Percentiles rank a stretch among this genome's conserved stretches.
Conservation (phyloP, 768 basidiomycete genomes). For the Leccinum boreale region DNA sequence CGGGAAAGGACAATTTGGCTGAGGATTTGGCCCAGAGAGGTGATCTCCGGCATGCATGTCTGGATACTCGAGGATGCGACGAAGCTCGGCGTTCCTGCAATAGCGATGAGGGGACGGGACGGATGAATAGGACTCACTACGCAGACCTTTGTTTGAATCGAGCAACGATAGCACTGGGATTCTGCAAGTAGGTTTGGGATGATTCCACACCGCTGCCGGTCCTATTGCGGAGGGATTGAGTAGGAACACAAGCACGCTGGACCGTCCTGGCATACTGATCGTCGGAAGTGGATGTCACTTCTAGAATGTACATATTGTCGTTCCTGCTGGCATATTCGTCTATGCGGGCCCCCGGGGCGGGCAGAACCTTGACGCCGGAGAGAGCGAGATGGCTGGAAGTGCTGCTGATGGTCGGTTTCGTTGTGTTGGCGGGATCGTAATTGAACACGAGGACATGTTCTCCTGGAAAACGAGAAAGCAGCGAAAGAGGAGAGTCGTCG, state of each 20-base stretch:
- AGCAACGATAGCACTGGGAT: constrained; percentile 49
- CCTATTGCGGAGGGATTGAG: constrained; percentile 9
- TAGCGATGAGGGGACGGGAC: constrained; percentile 11
- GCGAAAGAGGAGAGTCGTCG: constrained; percentile 68
- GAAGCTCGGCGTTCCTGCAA: constrained; percentile 50
- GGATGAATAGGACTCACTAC: not conserved
- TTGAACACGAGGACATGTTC: constrained; percentile 77
- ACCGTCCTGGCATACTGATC: constrained; percentile 36
- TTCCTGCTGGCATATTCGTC: constrained; percentile 49
- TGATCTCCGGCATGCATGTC: constrained; percentile 11
- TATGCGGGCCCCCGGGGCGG: constrained; percentile 69
- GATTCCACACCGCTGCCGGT: constrained; percentile 21
- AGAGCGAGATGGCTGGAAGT: constrained; percentile 47
- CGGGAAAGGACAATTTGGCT: constrained; percentile 9
- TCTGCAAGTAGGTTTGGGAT: constrained; percentile 29
- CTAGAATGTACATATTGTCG: constrained; percentile 72
- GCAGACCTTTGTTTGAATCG: constrained; percentile 68
- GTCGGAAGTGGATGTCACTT: constrained; percentile 52
- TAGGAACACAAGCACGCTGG: not conserved
- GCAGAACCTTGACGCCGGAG: constrained; percentile 60
- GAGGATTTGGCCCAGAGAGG: constrained; percentile 6
- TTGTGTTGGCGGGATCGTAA: constrained; percentile 46
- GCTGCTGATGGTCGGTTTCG: constrained; percentile 48
- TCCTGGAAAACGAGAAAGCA: constrained; percentile 55
- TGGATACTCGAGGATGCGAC: constrained; percentile 56